Percentiles rank a stretch among this genome's conserved stretches.
Evolutionary conservation across 306 rosid species (phyloP).

Genomic region (apple (Malus domestica)): DNA sequence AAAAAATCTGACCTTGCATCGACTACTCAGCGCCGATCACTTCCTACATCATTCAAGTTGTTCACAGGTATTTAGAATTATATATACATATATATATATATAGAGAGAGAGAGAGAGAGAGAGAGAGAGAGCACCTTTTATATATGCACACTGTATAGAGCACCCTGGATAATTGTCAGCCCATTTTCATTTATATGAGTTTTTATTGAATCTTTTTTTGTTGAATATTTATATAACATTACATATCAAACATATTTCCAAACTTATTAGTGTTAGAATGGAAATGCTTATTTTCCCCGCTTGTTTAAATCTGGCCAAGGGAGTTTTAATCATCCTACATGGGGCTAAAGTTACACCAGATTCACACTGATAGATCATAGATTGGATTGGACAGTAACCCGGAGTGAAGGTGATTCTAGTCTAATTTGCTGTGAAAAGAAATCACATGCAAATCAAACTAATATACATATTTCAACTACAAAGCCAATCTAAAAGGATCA

Average conservation of each 20-base stretch:
- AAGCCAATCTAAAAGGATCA: neutral
- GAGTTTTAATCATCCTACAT: neutral
- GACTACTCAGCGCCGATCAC: constrained; percentile 81
- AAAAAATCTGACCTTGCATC: constrained; percentile 71
- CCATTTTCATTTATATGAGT: neutral
- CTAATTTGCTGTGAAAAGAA: neutral
- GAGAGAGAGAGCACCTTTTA: no score
- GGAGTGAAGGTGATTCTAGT: neutral
- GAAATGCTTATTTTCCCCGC: neutral
- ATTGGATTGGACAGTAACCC: neutral
- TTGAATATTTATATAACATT: neutral
- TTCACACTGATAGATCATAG: neutral
- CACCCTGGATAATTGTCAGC: neutral
- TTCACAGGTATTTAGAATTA: constrained; percentile 55
- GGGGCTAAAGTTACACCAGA: neutral
- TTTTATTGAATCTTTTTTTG: neutral
- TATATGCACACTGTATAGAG: neutral
- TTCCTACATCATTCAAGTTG: constrained; percentile 75
- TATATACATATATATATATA: no score
- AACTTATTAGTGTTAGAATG: neutral
- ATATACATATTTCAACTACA: neutral
- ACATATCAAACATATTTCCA: neutral
- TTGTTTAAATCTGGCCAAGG: neutral
- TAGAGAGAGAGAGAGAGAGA: no score
- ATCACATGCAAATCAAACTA: neutral